phyloP scores from a whole-genome alignment of 148 eudicot genomes.

The Chenopodium album region DNA sequence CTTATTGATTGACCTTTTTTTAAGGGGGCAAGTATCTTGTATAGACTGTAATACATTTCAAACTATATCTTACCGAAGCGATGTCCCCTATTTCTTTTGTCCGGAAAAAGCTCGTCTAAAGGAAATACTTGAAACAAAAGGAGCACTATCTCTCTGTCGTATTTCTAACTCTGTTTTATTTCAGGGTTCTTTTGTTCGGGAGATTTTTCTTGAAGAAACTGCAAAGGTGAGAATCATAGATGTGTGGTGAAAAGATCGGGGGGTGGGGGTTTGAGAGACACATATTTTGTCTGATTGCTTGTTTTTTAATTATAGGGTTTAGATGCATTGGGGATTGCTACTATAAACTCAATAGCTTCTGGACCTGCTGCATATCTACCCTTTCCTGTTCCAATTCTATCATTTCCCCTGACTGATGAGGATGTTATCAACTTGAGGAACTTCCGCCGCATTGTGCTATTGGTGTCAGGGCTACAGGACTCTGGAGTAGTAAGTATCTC shows the following conservation, averaged over 20 bases:
- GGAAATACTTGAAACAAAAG: neutral
- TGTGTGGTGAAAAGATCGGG: neutral
- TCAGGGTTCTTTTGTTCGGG: conserved; percentile 85
- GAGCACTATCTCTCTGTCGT: neutral
- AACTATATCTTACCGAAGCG: neutral
- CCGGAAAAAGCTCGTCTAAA: neutral
- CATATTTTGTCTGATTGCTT: conserved; percentile 16
- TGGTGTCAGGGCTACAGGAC: conserved; percentile 50
- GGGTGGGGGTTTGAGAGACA: no score
- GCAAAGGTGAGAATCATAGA: conserved; percentile 57
- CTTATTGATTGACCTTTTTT: neutral
- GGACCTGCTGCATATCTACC: conserved; percentile 40
- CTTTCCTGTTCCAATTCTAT: conserved; percentile 39
- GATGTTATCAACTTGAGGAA: conserved; percentile 72
- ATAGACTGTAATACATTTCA: neutral
- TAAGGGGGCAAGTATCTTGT: neutral
- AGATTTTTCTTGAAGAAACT: conserved; percentile 80
- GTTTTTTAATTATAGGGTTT: conserved; percentile 56
- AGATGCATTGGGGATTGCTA: conserved; percentile 83
- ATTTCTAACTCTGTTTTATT: conserved; percentile 12
- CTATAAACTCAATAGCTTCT: conserved; percentile 51
- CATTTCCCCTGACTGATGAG: conserved; percentile 59
- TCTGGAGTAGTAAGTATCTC: conserved; percentile 27
- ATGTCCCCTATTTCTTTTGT: neutral
- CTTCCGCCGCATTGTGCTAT: conserved; percentile 57